A percentile compares a stretch with the other conserved stretches of the same genome.
Evolutionary conservation across 345 rosid genomes (phyloP).

Genomic region (Pugionium dolabratum): DNA sequence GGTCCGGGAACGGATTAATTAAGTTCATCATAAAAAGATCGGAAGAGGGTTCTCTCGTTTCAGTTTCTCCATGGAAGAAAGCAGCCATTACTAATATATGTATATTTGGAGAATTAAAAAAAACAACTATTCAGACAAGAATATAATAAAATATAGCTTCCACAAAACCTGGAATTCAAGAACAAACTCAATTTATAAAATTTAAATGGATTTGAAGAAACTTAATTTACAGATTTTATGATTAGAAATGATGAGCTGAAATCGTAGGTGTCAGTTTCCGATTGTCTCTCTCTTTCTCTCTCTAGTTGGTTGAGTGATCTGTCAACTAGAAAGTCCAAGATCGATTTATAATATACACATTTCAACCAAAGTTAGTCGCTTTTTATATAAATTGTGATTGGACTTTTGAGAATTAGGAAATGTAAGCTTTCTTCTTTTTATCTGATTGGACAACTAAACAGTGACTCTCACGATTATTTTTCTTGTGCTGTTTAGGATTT

Average conservation of each 20-base stretch:
- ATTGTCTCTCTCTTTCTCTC: slow-evolving; percentile 1
- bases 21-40: slow-evolving; percentile 23
- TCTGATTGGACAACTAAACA: slow-evolving; percentile 37
- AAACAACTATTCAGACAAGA: background rate
- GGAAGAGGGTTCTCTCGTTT: slow-evolving; percentile 31
- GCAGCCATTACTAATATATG: slow-evolving; percentile 14
- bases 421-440: slow-evolving; percentile 23
- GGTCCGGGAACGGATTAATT: slow-evolving; percentile 3
- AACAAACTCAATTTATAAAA: slow-evolving; percentile 9
- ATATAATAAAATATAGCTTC: background rate
- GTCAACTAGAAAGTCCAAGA: slow-evolving; percentile 36
- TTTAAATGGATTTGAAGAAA: slow-evolving; percentile 10
- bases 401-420: slow-evolving; percentile 29
- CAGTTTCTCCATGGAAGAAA: slow-evolving; percentile 35
- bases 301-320: slow-evolving; percentile 20
- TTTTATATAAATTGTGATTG: slow-evolving; percentile 13
- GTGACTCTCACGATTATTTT: slow-evolving; percentile 37
- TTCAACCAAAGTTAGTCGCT: slow-evolving; percentile 2
- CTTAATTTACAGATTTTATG: slow-evolving; percentile 1
- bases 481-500: slow-evolving; percentile 1
- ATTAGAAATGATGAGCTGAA: slow-evolving; percentile 27
- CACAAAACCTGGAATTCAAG: slow-evolving; percentile 2
- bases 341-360: slow-evolving; percentile 11
- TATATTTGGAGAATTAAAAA: background rate
- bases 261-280: slow-evolving; percentile 24